Conservation (phyloP, 805 yeast genomes). For the Suhomyces prunicola region DNA sequence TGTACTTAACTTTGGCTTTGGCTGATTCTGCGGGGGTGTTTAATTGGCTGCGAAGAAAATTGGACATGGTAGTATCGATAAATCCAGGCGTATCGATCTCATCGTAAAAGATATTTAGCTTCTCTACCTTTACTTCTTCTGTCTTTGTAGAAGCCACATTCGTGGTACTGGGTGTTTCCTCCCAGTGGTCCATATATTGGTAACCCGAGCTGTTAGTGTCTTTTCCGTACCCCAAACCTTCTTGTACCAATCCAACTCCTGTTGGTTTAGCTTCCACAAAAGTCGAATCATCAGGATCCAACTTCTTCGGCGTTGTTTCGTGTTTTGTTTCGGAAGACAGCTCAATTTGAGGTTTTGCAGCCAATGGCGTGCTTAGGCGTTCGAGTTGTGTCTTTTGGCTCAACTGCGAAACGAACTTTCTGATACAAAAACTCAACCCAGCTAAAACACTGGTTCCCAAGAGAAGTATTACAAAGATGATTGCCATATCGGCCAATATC, state of each 20-base stretch:
- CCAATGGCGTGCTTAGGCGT: background rate
- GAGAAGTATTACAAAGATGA: constrained; percentile 22
- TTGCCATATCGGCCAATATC: constrained; percentile 22
- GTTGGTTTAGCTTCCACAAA: constrained; percentile 5
- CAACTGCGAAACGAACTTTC: background rate
- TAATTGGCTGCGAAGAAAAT: constrained; percentile 3
- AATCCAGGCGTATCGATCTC: constrained; percentile 4
- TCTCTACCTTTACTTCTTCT: background rate
- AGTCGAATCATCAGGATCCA: background rate
- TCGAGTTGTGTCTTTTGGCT: background rate
- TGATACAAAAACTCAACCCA: constrained; percentile 2
- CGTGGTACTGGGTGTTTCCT: background rate
- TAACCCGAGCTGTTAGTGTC: background rate
- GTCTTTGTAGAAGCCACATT: background rate
- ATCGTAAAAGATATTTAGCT: constrained; percentile 5
- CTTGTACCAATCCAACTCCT: constrained; percentile 9
- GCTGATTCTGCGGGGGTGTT: background rate
- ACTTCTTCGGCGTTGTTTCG: background rate
- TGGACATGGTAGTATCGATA: constrained; percentile 2
- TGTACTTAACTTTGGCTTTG: constrained; percentile 7
- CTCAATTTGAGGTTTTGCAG: background rate
- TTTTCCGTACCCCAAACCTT: background rate
- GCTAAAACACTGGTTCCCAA: constrained; percentile 19
- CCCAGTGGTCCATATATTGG: background rate
- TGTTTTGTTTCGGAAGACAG: background rate